Evolutionary conservation across 495 filamentous ascomycete species (phyloP), one percentile per base, ranked within the genome.

Genomic region (Bacidia gigantensis): DNA sequence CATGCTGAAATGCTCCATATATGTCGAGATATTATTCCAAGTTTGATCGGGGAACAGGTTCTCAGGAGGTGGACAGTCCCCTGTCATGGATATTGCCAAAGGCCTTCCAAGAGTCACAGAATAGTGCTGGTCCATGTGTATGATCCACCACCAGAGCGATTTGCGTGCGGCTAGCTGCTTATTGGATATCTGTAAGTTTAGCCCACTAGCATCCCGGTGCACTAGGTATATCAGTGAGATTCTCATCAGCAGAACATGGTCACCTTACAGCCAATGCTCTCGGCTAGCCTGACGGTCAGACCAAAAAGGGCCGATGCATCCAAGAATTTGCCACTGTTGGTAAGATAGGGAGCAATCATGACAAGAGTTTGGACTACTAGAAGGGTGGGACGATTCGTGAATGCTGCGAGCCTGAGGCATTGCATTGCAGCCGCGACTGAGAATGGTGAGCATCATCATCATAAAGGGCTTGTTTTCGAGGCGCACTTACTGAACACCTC

Each of bases 121-220:
- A 50, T 73, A 73, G 29, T 72, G 65, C 58, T 71, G 66, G 52
- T 73, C 70, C 70, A 72, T 70, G 52, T 72, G 67, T 43, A 73
- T 58, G 58, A 73, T 70, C 70, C 70, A 72, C 70, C 70, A 73
- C 70, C 70, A 73, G 2, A 73, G 58, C 25, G 64, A 62, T 46
- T 66, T 65, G 5, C 70, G 64, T 24, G 64, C 52, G 11, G 59
- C 55, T 43, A 62, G 61, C 54, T 73, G 67, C 20, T 64, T 62
- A 1, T 64, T 56, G 20, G 67, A 60, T n/a, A 68, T 66, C 14
- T 64, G 61, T 2, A 68, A 66, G 48, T 71, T 69, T 23, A 72
- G 62, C 38, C 63, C 65, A 47, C 62, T 66, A 9, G 68, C 70
- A 57, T 72, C 64, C 11, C 70, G 67, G 45, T 73, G 70, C 26